Percentiles rank a stretch among this genome's conserved stretches.
Evolutionary conservation across 2,329 filamentous ascomycete species (phyloP).

Genomic region (Zasmidium cellare): DNA sequence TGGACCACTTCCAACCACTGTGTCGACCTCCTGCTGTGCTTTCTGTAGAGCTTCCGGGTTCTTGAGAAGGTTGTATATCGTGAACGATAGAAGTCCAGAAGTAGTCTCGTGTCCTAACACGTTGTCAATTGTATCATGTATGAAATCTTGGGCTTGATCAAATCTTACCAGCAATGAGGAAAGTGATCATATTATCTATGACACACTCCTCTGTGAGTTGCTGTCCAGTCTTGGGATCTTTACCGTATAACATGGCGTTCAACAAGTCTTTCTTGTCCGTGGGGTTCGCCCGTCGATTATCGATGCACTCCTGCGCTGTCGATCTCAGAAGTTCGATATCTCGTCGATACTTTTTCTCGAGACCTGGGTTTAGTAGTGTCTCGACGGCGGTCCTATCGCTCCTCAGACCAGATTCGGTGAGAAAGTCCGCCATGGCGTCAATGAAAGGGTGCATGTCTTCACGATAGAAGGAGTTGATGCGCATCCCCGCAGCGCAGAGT

Average conservation of each 20-base stretch:
- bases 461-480: constrained; percentile 70
- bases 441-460: constrained; percentile 63
- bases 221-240: constrained; percentile 63
- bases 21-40: constrained; percentile 68
- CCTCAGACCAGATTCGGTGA: constrained; percentile 45
- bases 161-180: constrained; percentile 56
- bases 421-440: constrained; percentile 63
- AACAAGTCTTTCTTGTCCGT: constrained; percentile 65
- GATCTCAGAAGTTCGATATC: constrained; percentile 59
- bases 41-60: constrained; percentile 60
- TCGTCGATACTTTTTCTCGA: constrained; percentile 51
- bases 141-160: no score
- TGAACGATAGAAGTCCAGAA: constrained; percentile 65
- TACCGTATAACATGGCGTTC: constrained; percentile 67
- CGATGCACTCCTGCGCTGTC: constrained; percentile 65
- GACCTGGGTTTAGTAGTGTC: constrained; percentile 6
- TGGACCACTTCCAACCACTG: constrained; percentile 59
- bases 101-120: constrained; percentile 70
- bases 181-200: constrained; percentile 67
- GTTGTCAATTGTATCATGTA: no score
- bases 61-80: constrained; percentile 65
- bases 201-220: constrained; percentile 63
- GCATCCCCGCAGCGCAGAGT: constrained; percentile 54
- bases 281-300: constrained; percentile 63
- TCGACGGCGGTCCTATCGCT: constrained; percentile 44